Evolutionary conservation across 2,329 filamentous ascomycete genomes (phyloP), one percentile per base, ranked within the genome.

Genomic region (Fusarium guadeloupense): DNA sequence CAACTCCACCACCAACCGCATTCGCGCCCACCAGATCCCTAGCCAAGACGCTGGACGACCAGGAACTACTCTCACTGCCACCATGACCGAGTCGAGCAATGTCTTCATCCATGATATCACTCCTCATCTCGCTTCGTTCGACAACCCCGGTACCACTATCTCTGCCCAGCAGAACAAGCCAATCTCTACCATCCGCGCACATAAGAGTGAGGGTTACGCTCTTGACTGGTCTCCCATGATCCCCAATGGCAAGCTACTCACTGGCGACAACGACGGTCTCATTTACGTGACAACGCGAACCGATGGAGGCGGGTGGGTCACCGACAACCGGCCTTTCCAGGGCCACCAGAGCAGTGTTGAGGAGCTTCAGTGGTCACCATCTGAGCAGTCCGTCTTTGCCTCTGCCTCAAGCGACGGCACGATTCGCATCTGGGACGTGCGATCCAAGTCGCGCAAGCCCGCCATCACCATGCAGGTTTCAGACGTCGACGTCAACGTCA

Each of bases 351-450:
- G 88, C 72, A 94, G 91, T 45, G 88, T 99, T 14, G 95, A 99
- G 80, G 95, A 99, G 74, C 81, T 99, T 21, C 94, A 98, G 77
- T 99, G 95, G 95, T 96, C 92, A 45, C 95, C 95, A 0, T 91
- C 89, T 16, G 95, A 99, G 79, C 88, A 88, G 62, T 93, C 93
- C 59, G 95, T 98, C 23, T 99, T 99, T 72, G 91, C 95, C 0
- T 98, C 94, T 1, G 93, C 92, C 5, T 96, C 93, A 52, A 93
- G 89, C 73, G 95, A 99, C 77, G 94, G 95, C 69, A 97, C 92
- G 9, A 89, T 99, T 62, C 94, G 95, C 75, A 88, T 99, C 58
- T 99, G 95, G 93, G 95, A 99, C 72, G 86, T 95, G 17, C 88
- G 95, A 46, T 93, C 90, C 75, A 97, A 97, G 82, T 92, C 89